Base-by-base conservation (phyloP, 805 yeast species). In the Ogataea methylovora region DNA sequence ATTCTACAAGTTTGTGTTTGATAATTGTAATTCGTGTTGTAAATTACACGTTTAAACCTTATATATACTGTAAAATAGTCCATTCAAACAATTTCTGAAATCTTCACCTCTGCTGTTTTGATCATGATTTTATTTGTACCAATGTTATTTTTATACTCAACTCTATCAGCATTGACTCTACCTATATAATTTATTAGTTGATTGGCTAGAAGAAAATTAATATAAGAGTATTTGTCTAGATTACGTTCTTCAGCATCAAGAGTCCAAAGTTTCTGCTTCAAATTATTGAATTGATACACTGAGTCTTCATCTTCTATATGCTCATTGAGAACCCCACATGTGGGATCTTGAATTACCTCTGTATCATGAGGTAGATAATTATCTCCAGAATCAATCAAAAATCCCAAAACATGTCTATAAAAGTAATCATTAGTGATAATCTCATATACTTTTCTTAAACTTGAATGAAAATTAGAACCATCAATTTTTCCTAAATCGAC, bases 341-440 rank as follows among this genome's bases (percentile, higher is more conserved):
- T n/a, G n/a, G 6, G n/a, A 11, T 6, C 19, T 26, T 48, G 47
- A 11, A 30, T 37, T 12, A 42, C 32, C 13, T 34, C 23, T 7
- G 40, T 29, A 8, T 28, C 40, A 17, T 41, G 37, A 9, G 47
- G 47, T n/a, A 49, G 34, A 38, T 63, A 65, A 27, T 48, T 30
- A 24, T 62, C 63, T 16, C 71, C 72, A 24, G 66, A 60, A 38
- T 67, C 65, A 17, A 67, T 45, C 44, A 60, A 41, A 13, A 67
- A 55, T 1, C 72, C 71, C 4, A 63, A 29, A 5, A 64, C 40
- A 20, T 45, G 39, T 11, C 41, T 28, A 33, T 46, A 51, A 5
- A 43, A 32, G 2, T 29, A 21, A 6, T 43, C 37, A 30, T 31
- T 32, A 11, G 54, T 40, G 33, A 54, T 38, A 21, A 53, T 34